phyloP scores from a whole-genome alignment of 345 rosid genomes.

The Eucalyptus guilfoylei region DNA sequence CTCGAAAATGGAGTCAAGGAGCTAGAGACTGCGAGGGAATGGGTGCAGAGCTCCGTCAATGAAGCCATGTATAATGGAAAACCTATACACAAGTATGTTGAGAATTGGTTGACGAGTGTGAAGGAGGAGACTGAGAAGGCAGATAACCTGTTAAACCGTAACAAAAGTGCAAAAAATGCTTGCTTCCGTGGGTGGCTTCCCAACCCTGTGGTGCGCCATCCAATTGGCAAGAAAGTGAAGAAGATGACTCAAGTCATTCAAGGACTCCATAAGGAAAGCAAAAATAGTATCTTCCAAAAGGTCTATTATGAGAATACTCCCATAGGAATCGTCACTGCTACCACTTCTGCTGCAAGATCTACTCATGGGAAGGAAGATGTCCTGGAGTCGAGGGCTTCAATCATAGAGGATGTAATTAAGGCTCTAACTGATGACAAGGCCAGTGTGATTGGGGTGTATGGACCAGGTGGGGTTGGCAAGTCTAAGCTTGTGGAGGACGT shows the following conservation, averaged over 20 bases:
- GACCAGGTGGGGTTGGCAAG: no score
- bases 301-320: background rate
- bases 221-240: background rate
- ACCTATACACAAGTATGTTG: background rate
- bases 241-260: background rate
- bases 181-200: background rate
- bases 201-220: background rate
- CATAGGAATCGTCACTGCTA: background rate
- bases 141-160: no score
- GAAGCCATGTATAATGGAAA: background rate
- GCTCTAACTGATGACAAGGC: no score
- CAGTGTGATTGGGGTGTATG: no score
- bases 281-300: no score
- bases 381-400: background rate
- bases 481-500: no score
- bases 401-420: no score
- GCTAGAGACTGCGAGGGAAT: rapidly evolving
- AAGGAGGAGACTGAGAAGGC: background rate
- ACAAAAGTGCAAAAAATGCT: background rate
- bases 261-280: background rate
- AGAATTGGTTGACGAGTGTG: background rate
- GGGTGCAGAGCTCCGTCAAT: rapidly evolving
- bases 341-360: background rate
- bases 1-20: background rate
- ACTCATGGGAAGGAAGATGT: background rate